A percentile compares a stretch with the other conserved stretches of the same genome.
Conservation (phyloP, 305 asterid genomes). For the Fraxinus albicans region DNA sequence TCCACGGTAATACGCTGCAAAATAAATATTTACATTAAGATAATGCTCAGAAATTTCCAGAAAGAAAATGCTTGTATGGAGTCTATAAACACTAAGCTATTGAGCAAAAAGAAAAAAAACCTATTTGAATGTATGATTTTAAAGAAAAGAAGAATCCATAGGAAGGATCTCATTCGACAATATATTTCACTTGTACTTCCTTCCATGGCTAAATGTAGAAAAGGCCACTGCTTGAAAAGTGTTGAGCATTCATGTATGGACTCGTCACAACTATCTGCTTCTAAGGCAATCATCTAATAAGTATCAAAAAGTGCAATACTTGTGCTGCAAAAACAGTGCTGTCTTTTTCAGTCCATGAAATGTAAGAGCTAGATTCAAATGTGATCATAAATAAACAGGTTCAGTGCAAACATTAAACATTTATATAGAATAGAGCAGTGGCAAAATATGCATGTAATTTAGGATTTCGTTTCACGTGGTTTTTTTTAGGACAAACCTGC, state of each 20-base stretch:
- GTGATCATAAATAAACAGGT: background rate
- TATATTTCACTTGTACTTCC: background rate
- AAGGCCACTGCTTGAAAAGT: background rate
- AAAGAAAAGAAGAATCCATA: background rate
- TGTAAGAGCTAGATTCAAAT: slow-evolving; percentile 25
- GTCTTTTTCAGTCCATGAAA: slow-evolving; percentile 21
- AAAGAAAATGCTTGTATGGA: background rate
- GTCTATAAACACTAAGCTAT: background rate
- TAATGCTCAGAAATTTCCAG: background rate
- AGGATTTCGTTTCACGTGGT: slow-evolving; percentile 23
- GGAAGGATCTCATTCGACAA: background rate
- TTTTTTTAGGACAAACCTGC: slow-evolving; percentile 23
- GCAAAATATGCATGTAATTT: background rate
- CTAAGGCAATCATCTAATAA: background rate
- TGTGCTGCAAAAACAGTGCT: background rate
- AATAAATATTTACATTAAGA: slow-evolving; percentile 13
- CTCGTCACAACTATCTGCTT: background rate
- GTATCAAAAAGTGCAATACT: background rate
- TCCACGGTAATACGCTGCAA: slow-evolving; percentile 85
- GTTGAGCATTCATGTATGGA: background rate
- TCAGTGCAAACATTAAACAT: background rate
- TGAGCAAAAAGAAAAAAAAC: background rate
- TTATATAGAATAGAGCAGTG: background rate
- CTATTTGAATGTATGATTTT: background rate
- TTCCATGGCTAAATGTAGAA: background rate